phyloP scores from a whole-genome alignment of 2,329 filamentous ascomycete species.

The Alternaria dauci region DNA sequence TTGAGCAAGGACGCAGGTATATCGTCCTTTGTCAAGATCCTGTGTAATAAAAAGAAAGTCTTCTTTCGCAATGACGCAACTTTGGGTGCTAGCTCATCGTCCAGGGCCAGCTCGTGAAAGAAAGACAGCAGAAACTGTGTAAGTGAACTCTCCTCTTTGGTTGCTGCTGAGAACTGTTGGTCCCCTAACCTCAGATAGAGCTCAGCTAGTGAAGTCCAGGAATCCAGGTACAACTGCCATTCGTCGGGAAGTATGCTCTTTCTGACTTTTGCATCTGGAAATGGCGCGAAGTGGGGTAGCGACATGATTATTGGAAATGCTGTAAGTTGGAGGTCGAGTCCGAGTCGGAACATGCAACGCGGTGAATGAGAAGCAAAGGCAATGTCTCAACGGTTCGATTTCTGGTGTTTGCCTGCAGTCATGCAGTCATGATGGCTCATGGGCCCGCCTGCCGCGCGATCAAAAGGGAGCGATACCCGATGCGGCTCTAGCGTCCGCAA shows the following conservation, averaged over 20 bases:
- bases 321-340: neutral
- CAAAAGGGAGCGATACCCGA: conserved; percentile 25
- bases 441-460: conserved; percentile 15
- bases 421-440: conserved; percentile 41
- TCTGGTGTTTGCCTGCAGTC: conserved; percentile 19
- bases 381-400: conserved; percentile 4
- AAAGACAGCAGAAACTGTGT: conserved; percentile 72
- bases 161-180: conserved; percentile 62
- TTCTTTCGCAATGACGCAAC: conserved; percentile 65
- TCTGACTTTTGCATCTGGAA: conserved; percentile 74
- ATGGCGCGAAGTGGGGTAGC: conserved; percentile 78
- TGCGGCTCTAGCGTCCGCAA: conserved; percentile 44
- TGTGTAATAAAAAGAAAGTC: conserved; percentile 70
- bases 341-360: neutral
- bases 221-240: conserved; percentile 79
- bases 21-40: conserved; percentile 61
- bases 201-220: conserved; percentile 75
- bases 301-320: conserved; percentile 43
- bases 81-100: conserved; percentile 47
- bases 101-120: conserved; percentile 61
- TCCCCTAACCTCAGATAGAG: conserved; percentile 69
- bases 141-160: conserved; percentile 67
- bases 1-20: conserved; percentile 62
- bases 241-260: conserved; percentile 72
- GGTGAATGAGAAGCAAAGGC: neutral